Evolutionary conservation across 345 rosid species (phyloP).

Genomic region (Camelina neglecta): DNA sequence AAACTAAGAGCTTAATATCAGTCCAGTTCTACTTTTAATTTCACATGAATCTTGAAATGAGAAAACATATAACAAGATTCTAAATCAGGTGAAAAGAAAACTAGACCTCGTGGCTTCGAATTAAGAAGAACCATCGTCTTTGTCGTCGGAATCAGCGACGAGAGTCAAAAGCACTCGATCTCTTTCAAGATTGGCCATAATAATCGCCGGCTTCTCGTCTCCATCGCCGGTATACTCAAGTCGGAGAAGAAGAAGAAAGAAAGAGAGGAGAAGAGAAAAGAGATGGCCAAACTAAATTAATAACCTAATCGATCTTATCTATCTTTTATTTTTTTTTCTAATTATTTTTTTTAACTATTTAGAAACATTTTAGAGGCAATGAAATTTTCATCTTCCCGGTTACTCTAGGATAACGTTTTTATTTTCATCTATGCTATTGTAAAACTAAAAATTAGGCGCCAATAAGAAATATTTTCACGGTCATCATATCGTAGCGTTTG

Average conservation of each 20-base stretch:
- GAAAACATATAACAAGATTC: neutral
- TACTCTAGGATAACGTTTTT: too few species aligned
- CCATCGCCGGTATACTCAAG: conserved; percentile 47
- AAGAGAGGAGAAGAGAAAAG: too few species aligned
- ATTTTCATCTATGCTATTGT: too few species aligned
- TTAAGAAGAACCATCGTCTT: conserved; percentile 49
- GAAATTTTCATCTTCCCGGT: too few species aligned
- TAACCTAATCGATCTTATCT: too few species aligned
- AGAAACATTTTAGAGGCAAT: too few species aligned
- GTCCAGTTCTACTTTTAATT: conserved; percentile 5
- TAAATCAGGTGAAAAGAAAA: conserved; percentile 21
- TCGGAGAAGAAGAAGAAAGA: conserved; percentile 5
- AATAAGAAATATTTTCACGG: too few species aligned
- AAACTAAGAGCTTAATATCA: conserved; percentile 11
- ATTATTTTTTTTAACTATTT: too few species aligned
- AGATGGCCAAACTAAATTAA: too few species aligned
- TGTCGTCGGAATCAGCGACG: conserved; percentile 58
- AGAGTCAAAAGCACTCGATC: conserved; percentile 91
- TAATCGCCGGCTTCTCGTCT: conserved; percentile 80
- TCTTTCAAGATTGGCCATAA: conserved; percentile 63
- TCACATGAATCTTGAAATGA: conserved; percentile 16
- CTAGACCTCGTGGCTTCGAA: conserved; percentile 73
- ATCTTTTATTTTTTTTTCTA: too few species aligned
- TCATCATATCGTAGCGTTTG: too few species aligned
- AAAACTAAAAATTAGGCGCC: too few species aligned